Percentiles rank a stretch among this genome's conserved stretches.
phyloP scores from a whole-genome alignment of 805 yeast species.

The Monosporozyma aerobia region DNA sequence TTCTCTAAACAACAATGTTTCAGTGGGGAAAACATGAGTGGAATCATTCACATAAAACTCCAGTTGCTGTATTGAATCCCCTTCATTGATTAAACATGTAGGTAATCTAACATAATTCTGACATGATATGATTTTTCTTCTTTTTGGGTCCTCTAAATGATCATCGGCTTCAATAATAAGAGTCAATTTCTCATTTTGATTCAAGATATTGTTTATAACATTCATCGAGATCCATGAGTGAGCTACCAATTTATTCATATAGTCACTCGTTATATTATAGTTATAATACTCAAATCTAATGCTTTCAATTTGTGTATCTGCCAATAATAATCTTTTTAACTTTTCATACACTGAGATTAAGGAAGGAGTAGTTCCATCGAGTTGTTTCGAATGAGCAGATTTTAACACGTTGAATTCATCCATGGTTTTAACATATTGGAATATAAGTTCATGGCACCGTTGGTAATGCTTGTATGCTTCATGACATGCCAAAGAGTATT shows the following conservation, averaged over 20 bases:
- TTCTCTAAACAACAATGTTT: conserved; percentile 1
- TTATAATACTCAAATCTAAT: background rate
- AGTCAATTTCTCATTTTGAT: background rate
- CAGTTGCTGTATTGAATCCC: background rate
- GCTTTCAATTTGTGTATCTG: background rate
- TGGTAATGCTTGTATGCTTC: background rate
- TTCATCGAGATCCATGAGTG: conserved; percentile 1
- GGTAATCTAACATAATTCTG: background rate
- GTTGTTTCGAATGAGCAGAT: background rate
- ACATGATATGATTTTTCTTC: background rate
- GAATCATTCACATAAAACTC: background rate
- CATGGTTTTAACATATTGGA: background rate
- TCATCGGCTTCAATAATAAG: background rate
- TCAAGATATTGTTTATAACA: background rate
- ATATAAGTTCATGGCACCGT: background rate
- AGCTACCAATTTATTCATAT: conserved; percentile 4
- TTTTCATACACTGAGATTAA: background rate
- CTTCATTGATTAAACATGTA: background rate
- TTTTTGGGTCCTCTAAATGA: background rate
- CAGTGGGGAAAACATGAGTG: background rate
- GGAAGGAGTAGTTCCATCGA: background rate
- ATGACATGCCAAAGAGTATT: background rate
- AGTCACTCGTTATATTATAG: background rate
- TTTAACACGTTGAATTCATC: background rate
- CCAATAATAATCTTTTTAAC: background rate